Percentiles rank a stretch among this genome's conserved stretches.
Evolutionary conservation across 768 basidiomycete species (phyloP).

Genomic region (Leccinum variicolor): DNA sequence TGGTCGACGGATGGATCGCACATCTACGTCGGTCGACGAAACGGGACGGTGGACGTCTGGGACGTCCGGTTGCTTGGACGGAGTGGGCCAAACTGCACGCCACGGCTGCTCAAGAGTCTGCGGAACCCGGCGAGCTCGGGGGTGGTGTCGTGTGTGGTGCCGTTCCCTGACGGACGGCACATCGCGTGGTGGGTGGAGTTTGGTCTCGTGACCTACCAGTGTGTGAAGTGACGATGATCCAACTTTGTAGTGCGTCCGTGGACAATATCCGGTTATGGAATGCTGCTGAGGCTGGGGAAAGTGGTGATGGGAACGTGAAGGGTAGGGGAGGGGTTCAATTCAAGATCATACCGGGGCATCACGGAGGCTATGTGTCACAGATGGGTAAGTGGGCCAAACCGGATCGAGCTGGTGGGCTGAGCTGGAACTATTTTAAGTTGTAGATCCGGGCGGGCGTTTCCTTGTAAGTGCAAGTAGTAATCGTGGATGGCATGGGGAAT

Average conservation of each 20-base stretch:
- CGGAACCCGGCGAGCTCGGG: constrained; percentile 87
- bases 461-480: constrained; percentile 91
- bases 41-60: constrained; percentile 91
- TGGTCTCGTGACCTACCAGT: constrained; percentile 6
- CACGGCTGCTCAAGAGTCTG: constrained; percentile 75
- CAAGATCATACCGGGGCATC: constrained; percentile 94
- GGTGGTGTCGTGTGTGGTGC: constrained; percentile 85
- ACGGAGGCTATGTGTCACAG: constrained; percentile 90
- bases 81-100: constrained; percentile 58
- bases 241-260: constrained; percentile 66
- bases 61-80: constrained; percentile 82
- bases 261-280: constrained; percentile 97
- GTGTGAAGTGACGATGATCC: constrained; percentile 20
- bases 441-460: constrained; percentile 82
- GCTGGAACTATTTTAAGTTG: constrained; percentile 47
- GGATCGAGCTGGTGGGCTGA: constrained; percentile 24
- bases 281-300: constrained; percentile 69
- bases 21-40: constrained; percentile 87
- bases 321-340: constrained; percentile 74
- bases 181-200: constrained; percentile 71
- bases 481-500: constrained; percentile 91
- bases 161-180: constrained; percentile 90
- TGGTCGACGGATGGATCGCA: constrained; percentile 90
- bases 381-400: constrained; percentile 63
- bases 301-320: constrained; percentile 60